Evolutionary conservation across 345 rosid species (phyloP).

Genomic region (Murraya koenigii): DNA sequence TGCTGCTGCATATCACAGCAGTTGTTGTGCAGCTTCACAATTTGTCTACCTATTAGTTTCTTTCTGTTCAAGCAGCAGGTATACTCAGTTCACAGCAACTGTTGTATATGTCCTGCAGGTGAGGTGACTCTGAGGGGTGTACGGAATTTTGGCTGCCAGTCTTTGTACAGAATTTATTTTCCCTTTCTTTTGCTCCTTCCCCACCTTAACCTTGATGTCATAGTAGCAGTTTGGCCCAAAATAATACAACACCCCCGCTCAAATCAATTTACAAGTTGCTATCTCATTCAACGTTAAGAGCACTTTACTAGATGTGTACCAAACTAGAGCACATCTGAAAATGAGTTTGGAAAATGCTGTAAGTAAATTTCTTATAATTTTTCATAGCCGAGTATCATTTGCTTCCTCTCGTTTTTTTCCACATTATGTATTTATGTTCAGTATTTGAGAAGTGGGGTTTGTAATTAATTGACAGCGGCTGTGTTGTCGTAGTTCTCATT

Average conservation of each 20-base stretch:
- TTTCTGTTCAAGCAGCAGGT: constrained; percentile 26
- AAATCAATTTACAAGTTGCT: constrained; percentile 21
- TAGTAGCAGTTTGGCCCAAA: constrained; percentile 36
- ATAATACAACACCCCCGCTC: constrained; percentile 31
- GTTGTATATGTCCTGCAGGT: constrained; percentile 28
- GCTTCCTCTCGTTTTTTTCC: background rate
- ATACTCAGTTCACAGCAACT: constrained; percentile 13
- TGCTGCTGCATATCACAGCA: constrained; percentile 21
- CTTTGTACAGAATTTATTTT: constrained; percentile 43
- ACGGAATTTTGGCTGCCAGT: constrained; percentile 40
- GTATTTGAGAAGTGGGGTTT: background rate
- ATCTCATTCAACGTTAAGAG: constrained; percentile 24
- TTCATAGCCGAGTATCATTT: constrained; percentile 8
- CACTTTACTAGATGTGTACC: constrained; percentile 37
- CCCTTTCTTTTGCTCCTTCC: background rate
- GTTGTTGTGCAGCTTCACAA: constrained; percentile 15
- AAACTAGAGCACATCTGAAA: constrained; percentile 26
- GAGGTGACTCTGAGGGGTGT: constrained; percentile 25
- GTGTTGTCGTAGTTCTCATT: no score
- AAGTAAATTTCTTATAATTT: constrained; percentile 46
- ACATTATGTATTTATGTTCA: background rate
- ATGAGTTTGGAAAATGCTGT: constrained; percentile 34
- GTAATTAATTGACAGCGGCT: no score
- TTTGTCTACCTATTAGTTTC: constrained; percentile 16
- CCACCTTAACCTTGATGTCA: constrained; percentile 22